These are phyloP conservation scores for Escovopsis sp. DNA, from an alignment of 2,329 filamentous ascomycete genomes.

Conservation along the genomic window DNA sequence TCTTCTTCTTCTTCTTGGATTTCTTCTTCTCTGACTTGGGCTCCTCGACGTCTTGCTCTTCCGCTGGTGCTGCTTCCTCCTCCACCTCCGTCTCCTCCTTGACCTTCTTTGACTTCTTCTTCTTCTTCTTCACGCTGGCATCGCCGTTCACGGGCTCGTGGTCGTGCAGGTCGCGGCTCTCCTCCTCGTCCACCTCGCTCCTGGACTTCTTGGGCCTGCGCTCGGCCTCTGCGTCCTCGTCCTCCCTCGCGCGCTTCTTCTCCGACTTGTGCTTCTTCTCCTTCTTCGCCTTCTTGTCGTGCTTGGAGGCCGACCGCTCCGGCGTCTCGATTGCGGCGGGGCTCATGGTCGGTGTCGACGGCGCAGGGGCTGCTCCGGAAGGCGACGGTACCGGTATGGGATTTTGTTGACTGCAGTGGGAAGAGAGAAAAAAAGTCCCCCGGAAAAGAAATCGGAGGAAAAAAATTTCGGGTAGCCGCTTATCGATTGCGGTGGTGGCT, in stretches of 20 bases:
- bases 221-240: constrained; percentile 23
- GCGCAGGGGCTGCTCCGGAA: constrained; percentile 3
- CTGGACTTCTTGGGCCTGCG: constrained; percentile 37
- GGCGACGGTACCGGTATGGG: no score
- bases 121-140: constrained; percentile 21
- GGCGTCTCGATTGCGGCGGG: constrained; percentile 17
- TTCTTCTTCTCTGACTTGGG: constrained; percentile 20
- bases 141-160: constrained; percentile 15
- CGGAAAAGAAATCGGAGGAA: constrained; percentile 1
- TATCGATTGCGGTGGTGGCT: constrained; percentile 8
- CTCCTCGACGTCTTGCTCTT: constrained; percentile 1
- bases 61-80: neutral
- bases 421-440: neutral
- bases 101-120: constrained; percentile 11
- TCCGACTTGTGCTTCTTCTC: constrained; percentile 19
- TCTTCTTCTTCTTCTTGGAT: constrained; percentile 16
- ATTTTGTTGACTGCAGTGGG: no score
- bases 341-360: constrained; percentile 13
- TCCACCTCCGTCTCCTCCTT: constrained; percentile 8
- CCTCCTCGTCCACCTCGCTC: constrained; percentile 23
- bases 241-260: constrained; percentile 32
- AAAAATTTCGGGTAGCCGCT: constrained; percentile 3
- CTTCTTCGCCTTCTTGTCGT: constrained; percentile 27
- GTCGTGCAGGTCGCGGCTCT: constrained; percentile 6
- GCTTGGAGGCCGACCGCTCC: constrained; percentile 16